Base-by-base conservation (phyloP, 2,329 filamentous ascomycete species). In the Fusarium miscanthi region DNA sequence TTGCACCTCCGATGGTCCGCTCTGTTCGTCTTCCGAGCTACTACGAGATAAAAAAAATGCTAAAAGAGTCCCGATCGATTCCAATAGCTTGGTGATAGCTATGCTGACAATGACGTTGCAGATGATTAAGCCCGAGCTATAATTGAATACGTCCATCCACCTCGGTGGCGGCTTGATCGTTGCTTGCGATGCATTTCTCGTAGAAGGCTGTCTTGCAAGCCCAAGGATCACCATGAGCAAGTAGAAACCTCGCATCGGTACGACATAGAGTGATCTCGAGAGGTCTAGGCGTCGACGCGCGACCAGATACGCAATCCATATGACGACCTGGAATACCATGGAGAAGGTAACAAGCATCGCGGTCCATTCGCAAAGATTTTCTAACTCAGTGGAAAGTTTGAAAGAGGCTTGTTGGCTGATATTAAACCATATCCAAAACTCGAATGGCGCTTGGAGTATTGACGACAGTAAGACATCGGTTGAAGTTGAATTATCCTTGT, bases 361-460 rank as follows among this genome's bases (percentile, higher is more conserved):
- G 2, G 9, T 27, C 19, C 31, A 49, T 3, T 11, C 13, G 10
- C 45, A 31, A 31, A 65, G 4, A 1, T n/a, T 21, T 1, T 4
- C n/a, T 4, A 52, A 3, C 7, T 30, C 0, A 3, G 9, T 2
- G 0, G 58, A 6, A 8, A 53, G 21, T 0, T 48, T 9, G 2
- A 64, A 33, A 48, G 6, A 10, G 10, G 10, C 33, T 38, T 12
- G 23, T 1, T 19, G 1, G 3, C 25, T 33, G 7, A 69, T 64
- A 4, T 59, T 69, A 2, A 48, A 5, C 65, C 65, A 69, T 10
- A 69, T 69, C 65, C 66, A 69, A 2, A 40, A 1, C 10, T 69
- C 25, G 6, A 69, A 69, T 1, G 59, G 51, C 1, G 6, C 8
- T 16, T 69, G 65, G 1, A 69, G 8, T 1, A 43, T 3, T 10